Conservation (phyloP, 2,329 filamentous ascomycete genomes). For the Penicillium polonicum region DNA sequence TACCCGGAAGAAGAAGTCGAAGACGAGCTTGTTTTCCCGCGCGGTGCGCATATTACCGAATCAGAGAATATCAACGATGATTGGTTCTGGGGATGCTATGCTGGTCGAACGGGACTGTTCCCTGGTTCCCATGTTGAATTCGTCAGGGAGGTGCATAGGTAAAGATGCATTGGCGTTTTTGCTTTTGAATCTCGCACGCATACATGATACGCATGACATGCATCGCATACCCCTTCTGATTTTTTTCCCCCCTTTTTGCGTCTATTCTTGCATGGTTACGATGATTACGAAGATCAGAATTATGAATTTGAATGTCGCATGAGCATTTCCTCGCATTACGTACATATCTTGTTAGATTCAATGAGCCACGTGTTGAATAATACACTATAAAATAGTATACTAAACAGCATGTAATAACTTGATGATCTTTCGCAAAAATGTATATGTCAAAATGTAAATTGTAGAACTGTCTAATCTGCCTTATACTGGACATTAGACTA, state of each 20-base stretch:
- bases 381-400: too few relatives aligned
- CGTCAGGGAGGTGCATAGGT: slow-evolving; percentile 37
- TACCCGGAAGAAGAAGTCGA: slow-evolving; percentile 58
- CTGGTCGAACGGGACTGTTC: slow-evolving; percentile 75
- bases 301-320: slow-evolving; percentile 5
- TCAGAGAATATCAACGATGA: slow-evolving; percentile 85
- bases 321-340: background rate
- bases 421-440: too few relatives aligned
- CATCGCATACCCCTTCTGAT: background rate
- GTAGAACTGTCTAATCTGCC: too few relatives aligned
- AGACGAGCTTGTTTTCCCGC: slow-evolving; percentile 82
- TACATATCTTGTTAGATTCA: background rate
- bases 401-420: too few relatives aligned
- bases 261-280: slow-evolving; percentile 1
- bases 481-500: too few relatives aligned
- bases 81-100: slow-evolving; percentile 86
- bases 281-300: slow-evolving; percentile 2
- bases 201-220: background rate
- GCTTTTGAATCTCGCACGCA: background rate
- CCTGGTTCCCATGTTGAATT: slow-evolving; percentile 72
- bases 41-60: slow-evolving; percentile 77
- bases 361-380: background rate
- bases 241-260: background rate
- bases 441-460: too few relatives aligned
- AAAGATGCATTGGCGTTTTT: background rate